Conservation (phyloP, 2,329 filamentous ascomycete genomes). For the Venturia carpophila region DNA sequence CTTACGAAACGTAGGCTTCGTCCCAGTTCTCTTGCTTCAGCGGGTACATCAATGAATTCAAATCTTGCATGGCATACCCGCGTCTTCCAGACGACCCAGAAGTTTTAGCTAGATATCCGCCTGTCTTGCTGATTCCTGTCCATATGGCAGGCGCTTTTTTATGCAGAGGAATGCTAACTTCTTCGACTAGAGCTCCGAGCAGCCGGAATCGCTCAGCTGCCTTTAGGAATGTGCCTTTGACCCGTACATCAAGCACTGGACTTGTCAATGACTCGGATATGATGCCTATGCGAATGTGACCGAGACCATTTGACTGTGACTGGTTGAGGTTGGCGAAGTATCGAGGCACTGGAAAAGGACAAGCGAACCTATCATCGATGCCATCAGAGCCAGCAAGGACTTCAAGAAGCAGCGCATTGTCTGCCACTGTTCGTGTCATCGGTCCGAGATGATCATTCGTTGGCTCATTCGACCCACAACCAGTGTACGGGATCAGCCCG, state of each 20-base stretch:
- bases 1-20: slow-evolving; percentile 38
- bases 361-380: slow-evolving; percentile 38
- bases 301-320: slow-evolving; percentile 23
- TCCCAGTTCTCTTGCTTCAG: slow-evolving; percentile 44
- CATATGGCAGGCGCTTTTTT: slow-evolving; percentile 43
- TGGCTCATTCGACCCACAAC: slow-evolving; percentile 41
- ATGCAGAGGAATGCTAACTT: slow-evolving; percentile 46
- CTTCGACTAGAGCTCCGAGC: slow-evolving; percentile 43
- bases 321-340: slow-evolving; percentile 25
- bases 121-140: slow-evolving; percentile 39
- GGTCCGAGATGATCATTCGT: slow-evolving; percentile 45
- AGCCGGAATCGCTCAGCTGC: slow-evolving; percentile 37
- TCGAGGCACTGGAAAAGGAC: slow-evolving; percentile 26
- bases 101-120: slow-evolving; percentile 37
- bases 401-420: slow-evolving; percentile 38
- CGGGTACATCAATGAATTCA: slow-evolving; percentile 42
- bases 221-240: slow-evolving; percentile 36
- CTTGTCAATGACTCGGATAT: slow-evolving; percentile 27
- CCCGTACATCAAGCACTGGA: slow-evolving; percentile 33
- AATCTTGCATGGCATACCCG: slow-evolving; percentile 43
- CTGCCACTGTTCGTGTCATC: slow-evolving; percentile 37
- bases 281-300: slow-evolving; percentile 27
- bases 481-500: slow-evolving; percentile 46
- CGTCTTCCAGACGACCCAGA: slow-evolving; percentile 37
- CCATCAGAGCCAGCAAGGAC: slow-evolving; percentile 44